Evolutionary conservation across 345 rosid species (phyloP).

Genomic region (Arabidopsis suecica): DNA sequence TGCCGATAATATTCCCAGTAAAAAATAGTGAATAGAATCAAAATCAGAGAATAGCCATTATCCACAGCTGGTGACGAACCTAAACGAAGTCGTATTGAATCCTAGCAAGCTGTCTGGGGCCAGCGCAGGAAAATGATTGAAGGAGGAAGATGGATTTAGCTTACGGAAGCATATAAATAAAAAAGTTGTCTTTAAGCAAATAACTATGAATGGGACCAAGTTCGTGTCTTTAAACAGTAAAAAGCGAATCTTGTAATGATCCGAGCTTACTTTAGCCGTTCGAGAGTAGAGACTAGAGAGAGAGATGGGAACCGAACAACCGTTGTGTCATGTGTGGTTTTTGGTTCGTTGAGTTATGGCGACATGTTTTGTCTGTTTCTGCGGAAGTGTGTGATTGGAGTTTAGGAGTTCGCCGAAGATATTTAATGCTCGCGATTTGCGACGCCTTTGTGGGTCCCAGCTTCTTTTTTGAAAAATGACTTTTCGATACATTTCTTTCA

Average conservation of each 20-base stretch:
- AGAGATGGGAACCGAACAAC: constrained; percentile 9
- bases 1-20: not conserved
- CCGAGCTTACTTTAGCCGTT: constrained; percentile 24
- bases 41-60: constrained; percentile 1
- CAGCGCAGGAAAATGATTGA: constrained; percentile 33
- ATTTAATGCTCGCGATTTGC: constrained; percentile 37
- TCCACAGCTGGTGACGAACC: constrained; percentile 29
- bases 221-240: constrained; percentile 4
- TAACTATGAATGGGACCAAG: constrained; percentile 24
- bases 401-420: constrained; percentile 10
- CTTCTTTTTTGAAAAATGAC: not conserved
- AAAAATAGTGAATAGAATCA: not conserved
- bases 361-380: constrained; percentile 46
- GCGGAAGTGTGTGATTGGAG: constrained; percentile 18
- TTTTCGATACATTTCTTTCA: not conserved
- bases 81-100: constrained; percentile 32
- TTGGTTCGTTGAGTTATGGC: constrained; percentile 44
- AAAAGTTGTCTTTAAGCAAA: constrained; percentile 32
- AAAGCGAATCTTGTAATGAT: constrained; percentile 23
- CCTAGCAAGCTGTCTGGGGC: constrained; percentile 29
- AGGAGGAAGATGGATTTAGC: constrained; percentile 23
- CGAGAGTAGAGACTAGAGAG: constrained; percentile 24
- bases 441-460: constrained; percentile 39
- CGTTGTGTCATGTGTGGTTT: constrained; percentile 32
- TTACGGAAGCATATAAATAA: constrained; percentile 9